Evolutionary conservation across 1,139 yeast genomes (phyloP).

Genomic region (Suhomyces choctaworum): DNA sequence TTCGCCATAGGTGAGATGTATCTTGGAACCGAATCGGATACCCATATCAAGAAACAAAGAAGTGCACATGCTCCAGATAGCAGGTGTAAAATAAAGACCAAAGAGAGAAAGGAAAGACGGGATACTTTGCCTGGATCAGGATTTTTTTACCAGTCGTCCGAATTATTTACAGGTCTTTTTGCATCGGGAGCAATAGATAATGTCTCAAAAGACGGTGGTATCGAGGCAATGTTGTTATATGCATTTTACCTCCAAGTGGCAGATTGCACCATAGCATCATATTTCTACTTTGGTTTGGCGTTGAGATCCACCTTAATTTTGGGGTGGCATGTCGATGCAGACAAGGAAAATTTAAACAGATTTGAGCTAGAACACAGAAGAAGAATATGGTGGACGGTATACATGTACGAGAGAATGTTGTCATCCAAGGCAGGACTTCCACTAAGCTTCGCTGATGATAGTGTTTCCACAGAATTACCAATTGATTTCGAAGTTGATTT

Average conservation of each 20-base stretch:
- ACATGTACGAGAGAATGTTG: slow-evolving; percentile 84
- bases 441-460: slow-evolving; percentile 72
- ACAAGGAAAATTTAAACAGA: slow-evolving; percentile 59
- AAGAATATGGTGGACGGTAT: slow-evolving; percentile 89
- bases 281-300: slow-evolving; percentile 78
- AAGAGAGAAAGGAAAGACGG: slow-evolving; percentile 15
- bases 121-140: slow-evolving; percentile 71
- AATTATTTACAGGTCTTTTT: slow-evolving; percentile 69
- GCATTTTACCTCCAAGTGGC: slow-evolving; percentile 85
- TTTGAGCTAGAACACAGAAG: slow-evolving; percentile 78
- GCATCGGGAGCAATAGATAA: slow-evolving; percentile 80
- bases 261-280: slow-evolving; percentile 80
- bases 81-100: slow-evolving; percentile 14
- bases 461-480: slow-evolving; percentile 75
- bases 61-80: slow-evolving; percentile 11
- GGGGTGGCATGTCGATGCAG: slow-evolving; percentile 86
- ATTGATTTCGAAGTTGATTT: slow-evolving; percentile 63
- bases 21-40: slow-evolving; percentile 62
- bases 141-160: slow-evolving; percentile 74
- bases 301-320: slow-evolving; percentile 69
- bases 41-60: slow-evolving; percentile 29
- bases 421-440: slow-evolving; percentile 87
- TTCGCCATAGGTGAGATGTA: slow-evolving; percentile 89
- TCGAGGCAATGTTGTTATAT: slow-evolving; percentile 74
- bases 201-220: slow-evolving; percentile 75